Base-by-base conservation (phyloP, 2,329 filamentous ascomycete genomes). In the Nemania sp. region DNA sequence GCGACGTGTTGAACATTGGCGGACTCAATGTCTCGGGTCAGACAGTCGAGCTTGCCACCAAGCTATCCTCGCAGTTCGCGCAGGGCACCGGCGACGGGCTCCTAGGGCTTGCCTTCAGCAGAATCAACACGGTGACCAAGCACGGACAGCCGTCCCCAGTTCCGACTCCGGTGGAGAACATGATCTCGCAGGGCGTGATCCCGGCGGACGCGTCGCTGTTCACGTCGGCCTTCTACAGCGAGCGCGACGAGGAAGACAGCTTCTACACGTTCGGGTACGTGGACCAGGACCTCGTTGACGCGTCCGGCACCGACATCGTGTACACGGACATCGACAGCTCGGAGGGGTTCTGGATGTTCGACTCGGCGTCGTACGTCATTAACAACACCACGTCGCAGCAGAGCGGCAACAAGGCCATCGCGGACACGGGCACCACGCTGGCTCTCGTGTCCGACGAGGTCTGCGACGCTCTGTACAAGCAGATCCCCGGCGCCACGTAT, bases 251-350 rank as follows among this genome's bases (percentile, higher is more conserved):
- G 59, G 70, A 77, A 51, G 54, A 55, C 43, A 50, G 52, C 13
- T 91, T 90, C 77, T 91, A 89, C 76, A 90, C 88, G 1, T 91
- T 91, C 66, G 89, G 89, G 17, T 89, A 80, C 73, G 87, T 91
- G 68, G 88, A 91, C 68, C 71, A 87, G 65, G 80, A 83, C 25
- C 80, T 83, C 0, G 78, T 89, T 47, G 79, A 76, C 57, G 77
- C 79, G 5, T 81, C 81, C 3, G 81, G 80, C 25, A 71, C 81
- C 61, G 78, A 84, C 2, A 82, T 88, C 40, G 73, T 79, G 65
- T 91, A 87, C 75, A 82, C 85, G 0, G 77, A 81, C 12, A 75
- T 91, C 53, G 85, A 90, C 74, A 86, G 82, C 58, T 82, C 80
- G 1, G 74, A 85, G 59, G 89, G 89, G 21, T 90, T 89, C 77